phyloP scores from a whole-genome alignment of 495 filamentous ascomycete genomes.

The Annulohypoxylon moriforme region DNA sequence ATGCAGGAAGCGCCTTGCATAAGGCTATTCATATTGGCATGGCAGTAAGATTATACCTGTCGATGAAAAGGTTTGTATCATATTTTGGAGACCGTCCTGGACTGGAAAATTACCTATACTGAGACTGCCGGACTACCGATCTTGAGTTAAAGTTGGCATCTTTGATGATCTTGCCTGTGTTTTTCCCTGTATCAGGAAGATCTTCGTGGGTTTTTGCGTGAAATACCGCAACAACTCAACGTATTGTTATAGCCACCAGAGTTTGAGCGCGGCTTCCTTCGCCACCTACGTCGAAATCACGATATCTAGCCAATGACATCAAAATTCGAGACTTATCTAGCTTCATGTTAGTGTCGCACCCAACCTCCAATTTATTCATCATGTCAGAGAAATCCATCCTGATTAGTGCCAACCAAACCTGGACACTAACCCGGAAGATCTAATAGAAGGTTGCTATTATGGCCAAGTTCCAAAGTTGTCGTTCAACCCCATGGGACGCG shows the following conservation, averaged over 20 bases:
- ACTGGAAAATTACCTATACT: neutral
- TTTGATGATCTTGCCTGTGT: neutral
- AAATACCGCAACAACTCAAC: neutral
- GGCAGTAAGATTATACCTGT: constrained; percentile 25
- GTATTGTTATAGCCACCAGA: neutral
- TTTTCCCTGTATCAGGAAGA: neutral
- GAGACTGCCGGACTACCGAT: neutral
- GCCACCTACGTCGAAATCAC: constrained; percentile 30
- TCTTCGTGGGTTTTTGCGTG: neutral
- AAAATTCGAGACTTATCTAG: constrained; percentile 12
- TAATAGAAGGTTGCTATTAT: constrained; percentile 6
- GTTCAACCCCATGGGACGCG: constrained; percentile 23
- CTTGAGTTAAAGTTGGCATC: neutral
- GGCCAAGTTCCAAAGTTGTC: constrained; percentile 9
- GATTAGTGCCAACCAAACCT: neutral
- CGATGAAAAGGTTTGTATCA: neutral
- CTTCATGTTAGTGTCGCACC: constrained; percentile 7
- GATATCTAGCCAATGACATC: neutral
- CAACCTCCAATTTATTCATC: constrained; percentile 18
- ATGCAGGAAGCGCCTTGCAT: constrained; percentile 34
- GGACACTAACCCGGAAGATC: constrained; percentile 7
- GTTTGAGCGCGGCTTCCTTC: neutral
- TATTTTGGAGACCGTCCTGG: neutral
- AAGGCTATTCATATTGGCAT: constrained; percentile 26
- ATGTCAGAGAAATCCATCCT: constrained; percentile 2